Base-by-base conservation (phyloP, 306 rosid species). In the Canavalia ensiformis region DNA sequence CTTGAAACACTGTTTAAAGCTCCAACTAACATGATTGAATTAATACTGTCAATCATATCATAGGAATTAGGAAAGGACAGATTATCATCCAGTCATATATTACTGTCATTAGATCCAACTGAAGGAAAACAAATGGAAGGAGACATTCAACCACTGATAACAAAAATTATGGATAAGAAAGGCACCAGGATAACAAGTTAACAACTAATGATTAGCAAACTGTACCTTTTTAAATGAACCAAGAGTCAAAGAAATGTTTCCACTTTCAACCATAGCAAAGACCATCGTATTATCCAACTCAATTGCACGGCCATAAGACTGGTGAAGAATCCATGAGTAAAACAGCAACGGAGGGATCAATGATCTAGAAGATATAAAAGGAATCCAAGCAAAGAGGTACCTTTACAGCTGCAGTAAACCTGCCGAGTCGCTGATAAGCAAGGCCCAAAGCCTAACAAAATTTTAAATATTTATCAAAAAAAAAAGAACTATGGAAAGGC, bases 381-480 rank as follows among this genome's bases (percentile, higher is more conserved):
- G 29, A 65, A 72, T 28, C 68, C 69, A 63, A 77, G 31, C 35
- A 49, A 47, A 71, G 46, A 68, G 25, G 41, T 78, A 92, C 98
- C 98, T 95, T 95, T 9, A 90, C 51, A 45, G 99, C 97, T 10
- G 99, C 99, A 58, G 97, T 91, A 84, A 89, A 93, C 90, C 97
- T 87, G 74, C 97, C 97, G 35, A 95, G 86, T 11, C 97, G 91
- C 79, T 91, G 95, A 82, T 95, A 95, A 66, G 99, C 95, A 88
- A 95, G 97, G 54, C 97, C 99, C 81, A 95, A 81, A 78, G 97
- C 93, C 98, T 92, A 78, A 41, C 79, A 69, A 62, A 73, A 25
- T 65, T 75, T 76, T n/a, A 74, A 75, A 81, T 52, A 45, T n/a
- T 79, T 50, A 68, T 54, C 46, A 35, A 9, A 39, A 79, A 41